Conservation (phyloP, 768 basidiomycete species). For the Ephemerocybe angulata region DNA sequence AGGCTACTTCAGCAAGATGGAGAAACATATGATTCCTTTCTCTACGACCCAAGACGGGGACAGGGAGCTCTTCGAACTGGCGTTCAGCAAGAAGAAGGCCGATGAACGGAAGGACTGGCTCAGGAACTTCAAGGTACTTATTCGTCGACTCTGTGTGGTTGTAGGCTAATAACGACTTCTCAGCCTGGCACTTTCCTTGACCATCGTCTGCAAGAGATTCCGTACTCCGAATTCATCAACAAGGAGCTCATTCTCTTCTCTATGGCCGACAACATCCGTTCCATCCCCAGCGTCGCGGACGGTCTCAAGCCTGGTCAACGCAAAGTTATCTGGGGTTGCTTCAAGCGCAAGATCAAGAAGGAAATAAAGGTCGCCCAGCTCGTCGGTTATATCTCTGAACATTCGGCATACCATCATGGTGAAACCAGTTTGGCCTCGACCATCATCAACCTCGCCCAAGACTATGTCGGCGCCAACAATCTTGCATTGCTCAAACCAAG, state of each 20-base stretch:
- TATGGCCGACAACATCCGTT: constrained; percentile 98
- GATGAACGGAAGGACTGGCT: constrained; percentile 99
- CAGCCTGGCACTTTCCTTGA: constrained; percentile 94
- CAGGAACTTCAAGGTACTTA: constrained; percentile 76
- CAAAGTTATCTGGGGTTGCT: constrained; percentile 94
- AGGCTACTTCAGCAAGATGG: constrained; percentile 89
- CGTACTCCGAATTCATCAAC: constrained; percentile 95
- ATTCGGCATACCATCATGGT: constrained; percentile 96
- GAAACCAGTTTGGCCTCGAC: constrained; percentile 84
- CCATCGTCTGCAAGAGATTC: constrained; percentile 81
- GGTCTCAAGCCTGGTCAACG: constrained; percentile 97
- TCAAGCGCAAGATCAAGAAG: constrained; percentile 88
- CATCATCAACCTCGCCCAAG: constrained; percentile 91
- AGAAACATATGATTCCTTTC: constrained; percentile 94
- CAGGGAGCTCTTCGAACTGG: constrained; percentile 87
- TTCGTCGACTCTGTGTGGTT: too few relatives aligned
- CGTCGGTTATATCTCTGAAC: constrained; percentile 90
- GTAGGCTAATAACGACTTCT: too few relatives aligned
- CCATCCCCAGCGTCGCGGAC: constrained; percentile 91
- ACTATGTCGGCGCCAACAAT: constrained; percentile 95
- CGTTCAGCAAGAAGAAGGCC: constrained; percentile 99
- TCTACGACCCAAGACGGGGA: constrained; percentile 77
- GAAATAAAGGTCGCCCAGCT: constrained; percentile 97
- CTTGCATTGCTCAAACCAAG: constrained; percentile 81
- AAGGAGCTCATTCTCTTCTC: constrained; percentile 97